Percentiles rank a stretch among this genome's conserved stretches.
phyloP scores from a whole-genome alignment of 805 yeast genomes.

The Candida ipomoeae region DNA sequence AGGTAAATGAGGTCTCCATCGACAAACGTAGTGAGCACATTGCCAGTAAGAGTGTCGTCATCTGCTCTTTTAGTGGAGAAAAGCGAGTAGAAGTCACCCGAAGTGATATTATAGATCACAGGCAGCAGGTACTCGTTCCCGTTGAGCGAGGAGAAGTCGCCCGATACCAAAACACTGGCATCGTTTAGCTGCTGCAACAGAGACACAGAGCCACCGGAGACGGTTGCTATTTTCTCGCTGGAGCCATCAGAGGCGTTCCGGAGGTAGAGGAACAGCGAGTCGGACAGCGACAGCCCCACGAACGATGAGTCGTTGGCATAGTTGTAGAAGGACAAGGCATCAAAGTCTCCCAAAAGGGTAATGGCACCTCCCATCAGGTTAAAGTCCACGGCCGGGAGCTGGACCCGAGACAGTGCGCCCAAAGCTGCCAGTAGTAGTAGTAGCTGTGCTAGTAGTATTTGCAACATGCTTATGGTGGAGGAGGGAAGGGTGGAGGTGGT shows the following conservation, averaged over 20 bases:
- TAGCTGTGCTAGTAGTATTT: constrained; percentile 2
- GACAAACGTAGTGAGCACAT: constrained; percentile 34
- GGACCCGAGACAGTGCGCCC: constrained; percentile 1
- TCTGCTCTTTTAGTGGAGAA: constrained; percentile 17
- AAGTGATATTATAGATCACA: constrained; percentile 31
- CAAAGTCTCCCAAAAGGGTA: constrained; percentile 16
- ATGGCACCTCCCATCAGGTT: constrained; percentile 15
- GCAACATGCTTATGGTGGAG: not conserved
- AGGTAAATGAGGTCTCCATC: constrained; percentile 54
- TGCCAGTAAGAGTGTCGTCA: constrained; percentile 22
- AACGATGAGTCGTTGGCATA: constrained; percentile 16
- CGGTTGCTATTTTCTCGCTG: constrained; percentile 20
- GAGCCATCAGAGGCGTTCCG: constrained; percentile 12
- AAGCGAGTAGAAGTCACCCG: constrained; percentile 22
- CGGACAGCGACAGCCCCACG: constrained; percentile 6
- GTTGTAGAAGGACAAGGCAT: constrained; percentile 16
- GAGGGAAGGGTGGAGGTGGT: no score
- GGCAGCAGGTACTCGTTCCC: constrained; percentile 26
- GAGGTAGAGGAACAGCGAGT: constrained; percentile 13
- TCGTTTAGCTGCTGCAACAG: constrained; percentile 24
- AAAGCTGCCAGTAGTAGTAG: constrained; percentile 4
- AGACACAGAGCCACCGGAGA: constrained; percentile 29
- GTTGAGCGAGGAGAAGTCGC: constrained; percentile 35
- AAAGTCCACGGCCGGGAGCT: constrained; percentile 15
- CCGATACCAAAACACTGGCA: constrained; percentile 31